Conservation (phyloP, 208 protist genomes). For the Trichomonas gallinae region DNA sequence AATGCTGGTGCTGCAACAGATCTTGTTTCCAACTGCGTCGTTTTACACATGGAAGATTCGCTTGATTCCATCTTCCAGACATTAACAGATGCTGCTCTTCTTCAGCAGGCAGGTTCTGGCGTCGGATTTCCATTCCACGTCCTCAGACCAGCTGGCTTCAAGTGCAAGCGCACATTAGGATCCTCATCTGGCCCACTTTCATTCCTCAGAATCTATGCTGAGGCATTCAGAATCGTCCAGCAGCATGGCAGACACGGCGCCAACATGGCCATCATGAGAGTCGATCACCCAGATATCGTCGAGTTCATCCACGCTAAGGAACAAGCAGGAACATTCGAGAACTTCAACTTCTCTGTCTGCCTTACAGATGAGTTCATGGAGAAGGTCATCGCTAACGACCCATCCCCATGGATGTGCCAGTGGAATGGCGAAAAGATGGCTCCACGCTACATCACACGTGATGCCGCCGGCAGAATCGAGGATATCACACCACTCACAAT, state of each 20-base stretch:
- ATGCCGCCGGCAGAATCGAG: neutral
- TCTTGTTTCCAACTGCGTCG: neutral
- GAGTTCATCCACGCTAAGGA: neutral
- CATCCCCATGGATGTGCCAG: neutral
- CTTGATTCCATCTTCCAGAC: neutral
- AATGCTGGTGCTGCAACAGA: neutral
- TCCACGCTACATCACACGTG: neutral
- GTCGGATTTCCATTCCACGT: neutral
- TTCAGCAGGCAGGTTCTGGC: neutral
- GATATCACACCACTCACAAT: neutral
- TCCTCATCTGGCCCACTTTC: neutral
- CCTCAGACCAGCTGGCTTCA: neutral
- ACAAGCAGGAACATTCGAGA: neutral
- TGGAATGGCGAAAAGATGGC: neutral
- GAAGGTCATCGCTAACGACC: neutral
- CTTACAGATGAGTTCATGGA: conserved; percentile 4
- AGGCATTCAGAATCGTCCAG: neutral
- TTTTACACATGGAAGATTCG: conserved; percentile 5
- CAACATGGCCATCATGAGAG: neutral
- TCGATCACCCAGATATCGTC: neutral
- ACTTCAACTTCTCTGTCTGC: neutral
- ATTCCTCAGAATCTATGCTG: neutral
- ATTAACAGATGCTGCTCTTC: neutral
- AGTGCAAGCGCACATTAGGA: neutral
- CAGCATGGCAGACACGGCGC: neutral